Evolutionary conservation across 2,329 filamentous ascomycete genomes (phyloP), one percentile per base, ranked within the genome.

Genomic region (Diaporthe sp.): DNA sequence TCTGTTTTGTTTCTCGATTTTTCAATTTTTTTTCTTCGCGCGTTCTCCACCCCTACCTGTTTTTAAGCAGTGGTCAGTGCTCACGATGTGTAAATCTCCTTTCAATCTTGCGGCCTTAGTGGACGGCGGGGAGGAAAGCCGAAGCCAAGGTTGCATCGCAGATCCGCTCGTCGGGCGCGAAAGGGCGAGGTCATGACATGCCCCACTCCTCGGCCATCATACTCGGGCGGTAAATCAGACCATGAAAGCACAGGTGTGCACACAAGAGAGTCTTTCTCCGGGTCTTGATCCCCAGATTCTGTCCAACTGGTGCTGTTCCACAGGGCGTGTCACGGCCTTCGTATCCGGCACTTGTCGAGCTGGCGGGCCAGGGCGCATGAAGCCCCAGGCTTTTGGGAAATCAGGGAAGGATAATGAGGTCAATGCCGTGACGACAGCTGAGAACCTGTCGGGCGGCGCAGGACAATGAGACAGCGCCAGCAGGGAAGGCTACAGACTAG

Each of bases 41-140:
- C 65, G 55, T 46, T 58, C 53, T 61, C 37, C 44, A 68, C 39
- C 10, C 46, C 58, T 55, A 58, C 62, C 53, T 58, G 42, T 51
- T 74, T 74, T 75, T 72, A 75, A 75, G 73, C 67, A 72, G 49
- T 75, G 73, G 73, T 75, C 73, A 75, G 73, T 75, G 73, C 73
- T 72, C 44, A 46, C 25, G 42, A 71, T 71, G 10, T 53, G 55
- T 62, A 31, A 37, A 75, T 65, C 73, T 68, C 73, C 57, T 57
- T 61, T 19, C 12, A 25, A 65, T 51, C 71, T 60, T 34, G 71
- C 44, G 44, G 71, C 37, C 17, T 71, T 13, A 51, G 71, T 60
- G 57, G 71, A 39, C 17, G 42, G 19, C 58, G 57, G 71, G 71
- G 58, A 57, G 71, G 17, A 46, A 49, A 44, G 60, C 72, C 42